Percentiles rank a stretch among this genome's conserved stretches.
Conservation (phyloP, 2,329 filamentous ascomycete species). For the Beauveria bassiana region DNA sequence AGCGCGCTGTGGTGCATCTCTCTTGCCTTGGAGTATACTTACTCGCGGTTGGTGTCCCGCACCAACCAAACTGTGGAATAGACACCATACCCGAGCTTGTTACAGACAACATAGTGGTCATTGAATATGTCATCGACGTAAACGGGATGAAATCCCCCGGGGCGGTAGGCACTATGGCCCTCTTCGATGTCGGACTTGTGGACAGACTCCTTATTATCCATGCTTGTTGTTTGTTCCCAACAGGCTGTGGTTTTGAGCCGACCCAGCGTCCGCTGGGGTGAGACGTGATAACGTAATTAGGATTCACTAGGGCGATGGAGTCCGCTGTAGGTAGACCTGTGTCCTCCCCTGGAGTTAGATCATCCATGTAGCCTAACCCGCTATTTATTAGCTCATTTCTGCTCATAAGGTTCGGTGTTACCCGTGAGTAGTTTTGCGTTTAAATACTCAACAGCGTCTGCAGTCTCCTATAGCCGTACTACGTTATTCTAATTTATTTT, state of each 20-base stretch:
- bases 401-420: too few relatives aligned
- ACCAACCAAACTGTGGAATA: constrained; percentile 20
- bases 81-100: constrained; percentile 18
- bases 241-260: background rate
- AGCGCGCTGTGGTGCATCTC: background rate
- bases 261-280: background rate
- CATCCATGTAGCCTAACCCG: too few relatives aligned
- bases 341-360: too few relatives aligned
- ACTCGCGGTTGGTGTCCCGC: background rate
- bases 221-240: background rate
- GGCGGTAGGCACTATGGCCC: background rate
- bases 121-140: background rate
- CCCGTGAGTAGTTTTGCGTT: too few relatives aligned
- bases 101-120: constrained; percentile 14
- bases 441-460: too few relatives aligned
- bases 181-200: background rate
- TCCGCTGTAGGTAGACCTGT: too few relatives aligned
- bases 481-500: too few relatives aligned
- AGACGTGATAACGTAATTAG: background rate
- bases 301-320: background rate
- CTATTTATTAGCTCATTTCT: too few relatives aligned
- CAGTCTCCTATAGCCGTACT: too few relatives aligned
- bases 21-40: background rate
- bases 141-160: background rate
- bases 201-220: background rate